Evolutionary conservation across 2,329 filamentous ascomycete genomes (phyloP).

Genomic region (Aschersonia sp.): DNA sequence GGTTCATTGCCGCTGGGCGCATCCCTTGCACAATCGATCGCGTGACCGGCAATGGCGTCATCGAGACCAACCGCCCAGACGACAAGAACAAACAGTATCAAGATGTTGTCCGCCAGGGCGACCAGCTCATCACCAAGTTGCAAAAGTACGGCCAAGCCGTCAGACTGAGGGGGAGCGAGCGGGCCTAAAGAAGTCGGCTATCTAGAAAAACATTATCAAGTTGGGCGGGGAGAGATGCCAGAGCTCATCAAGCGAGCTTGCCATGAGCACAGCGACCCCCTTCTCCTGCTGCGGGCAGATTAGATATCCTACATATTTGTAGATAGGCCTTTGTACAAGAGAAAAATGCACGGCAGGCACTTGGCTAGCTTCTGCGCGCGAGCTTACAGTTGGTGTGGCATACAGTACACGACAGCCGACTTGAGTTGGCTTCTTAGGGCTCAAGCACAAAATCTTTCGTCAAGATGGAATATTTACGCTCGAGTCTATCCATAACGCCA

Average conservation of each 20-base stretch:
- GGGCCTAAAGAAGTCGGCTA: conserved; percentile 40
- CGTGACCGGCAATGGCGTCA: conserved; percentile 88
- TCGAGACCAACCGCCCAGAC: conserved; percentile 94
- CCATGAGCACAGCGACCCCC: too few relatives aligned
- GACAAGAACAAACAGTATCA: conserved; percentile 99
- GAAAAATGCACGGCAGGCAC: background rate
- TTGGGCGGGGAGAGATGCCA: background rate
- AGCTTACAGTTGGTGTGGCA: too few relatives aligned
- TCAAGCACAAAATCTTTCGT: too few relatives aligned
- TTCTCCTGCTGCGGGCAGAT: too few relatives aligned
- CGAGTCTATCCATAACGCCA: too few relatives aligned
- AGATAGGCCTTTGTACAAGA: background rate
- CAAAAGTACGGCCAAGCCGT: conserved; percentile 99
- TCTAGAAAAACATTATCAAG: background rate
- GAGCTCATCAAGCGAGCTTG: too few relatives aligned
- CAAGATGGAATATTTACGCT: too few relatives aligned
- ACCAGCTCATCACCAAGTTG: conserved; percentile 95
- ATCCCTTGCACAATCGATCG: conserved; percentile 97
- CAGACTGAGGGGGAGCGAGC: conserved; percentile 83
- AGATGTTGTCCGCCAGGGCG: conserved; percentile 93
- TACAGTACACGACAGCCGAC: too few relatives aligned
- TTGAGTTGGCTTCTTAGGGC: too few relatives aligned
- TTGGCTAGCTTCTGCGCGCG: background rate
- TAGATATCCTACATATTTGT: too few relatives aligned
- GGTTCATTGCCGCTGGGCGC: conserved; percentile 88